Conservation (phyloP, 257 asterid genomes). For the Primulina eburnea region DNA sequence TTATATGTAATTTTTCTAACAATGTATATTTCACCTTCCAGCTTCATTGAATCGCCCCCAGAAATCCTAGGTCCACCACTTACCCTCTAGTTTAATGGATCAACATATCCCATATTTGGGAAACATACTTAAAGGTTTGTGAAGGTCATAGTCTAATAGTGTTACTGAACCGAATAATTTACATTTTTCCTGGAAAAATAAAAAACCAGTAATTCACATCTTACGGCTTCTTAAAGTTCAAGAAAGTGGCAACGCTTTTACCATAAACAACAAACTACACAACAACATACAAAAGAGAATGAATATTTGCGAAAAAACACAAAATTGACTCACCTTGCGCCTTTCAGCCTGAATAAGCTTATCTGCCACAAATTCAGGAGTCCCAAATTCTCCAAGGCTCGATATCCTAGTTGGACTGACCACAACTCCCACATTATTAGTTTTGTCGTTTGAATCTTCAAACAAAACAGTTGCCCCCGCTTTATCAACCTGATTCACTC, state of each 20-base stretch:
- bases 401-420: slow-evolving; percentile 76
- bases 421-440: slow-evolving; percentile 79
- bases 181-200: background rate
- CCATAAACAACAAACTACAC: background rate
- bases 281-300: slow-evolving; percentile 13
- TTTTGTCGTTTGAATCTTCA: slow-evolving; percentile 61
- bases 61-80: background rate
- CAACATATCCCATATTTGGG: background rate
- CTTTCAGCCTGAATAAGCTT: slow-evolving; percentile 85
- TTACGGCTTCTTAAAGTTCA: background rate
- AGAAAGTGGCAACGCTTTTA: background rate
- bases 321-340: slow-evolving; percentile 55
- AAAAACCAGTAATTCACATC: background rate
- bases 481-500: slow-evolving; percentile 65
- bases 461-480: slow-evolving; percentile 86
- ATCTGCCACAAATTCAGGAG: slow-evolving; percentile 82
- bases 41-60: background rate
- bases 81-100: background rate
- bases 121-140: background rate
- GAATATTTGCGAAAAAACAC: background rate
- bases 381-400: slow-evolving; percentile 68
- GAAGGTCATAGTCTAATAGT: background rate
- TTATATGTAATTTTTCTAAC: too few relatives aligned
- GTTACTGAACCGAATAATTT: background rate
- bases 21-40: background rate